These are phyloP conservation scores for Mallotus nudiflorus DNA, from an alignment of 345 rosid species.

Conservation along the genomic window DNA sequence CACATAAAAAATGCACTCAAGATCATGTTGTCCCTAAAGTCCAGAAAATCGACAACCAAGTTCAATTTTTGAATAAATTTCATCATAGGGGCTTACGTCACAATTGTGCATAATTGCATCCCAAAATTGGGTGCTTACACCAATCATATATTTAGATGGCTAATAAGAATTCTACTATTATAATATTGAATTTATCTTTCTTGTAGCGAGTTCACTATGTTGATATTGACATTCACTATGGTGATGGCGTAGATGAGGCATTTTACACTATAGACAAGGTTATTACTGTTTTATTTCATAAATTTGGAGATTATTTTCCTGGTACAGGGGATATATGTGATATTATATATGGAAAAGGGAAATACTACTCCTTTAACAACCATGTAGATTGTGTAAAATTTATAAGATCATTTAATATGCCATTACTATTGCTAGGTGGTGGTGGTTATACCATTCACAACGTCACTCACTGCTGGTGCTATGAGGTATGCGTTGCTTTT, in stretches of 20 bases:
- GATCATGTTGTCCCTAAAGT: too few species aligned
- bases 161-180: background rate
- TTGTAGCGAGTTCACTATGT: constrained; percentile 67
- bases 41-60: too few species aligned
- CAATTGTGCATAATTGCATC: too few species aligned
- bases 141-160: background rate
- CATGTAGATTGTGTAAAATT: constrained; percentile 72
- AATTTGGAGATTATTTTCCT: constrained; percentile 67
- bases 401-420: constrained; percentile 79
- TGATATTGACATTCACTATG: constrained; percentile 70
- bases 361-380: constrained; percentile 69
- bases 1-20: too few species aligned
- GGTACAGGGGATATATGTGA: constrained; percentile 65
- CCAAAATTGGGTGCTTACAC: too few species aligned
- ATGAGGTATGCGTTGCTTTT: constrained; percentile 43
- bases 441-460: constrained; percentile 76
- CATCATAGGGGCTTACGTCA: too few species aligned
- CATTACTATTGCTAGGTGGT: constrained; percentile 62
- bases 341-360: constrained; percentile 52
- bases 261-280: constrained; percentile 71
- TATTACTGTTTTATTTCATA: constrained; percentile 72
- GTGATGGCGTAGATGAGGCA: constrained; percentile 77
- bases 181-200: constrained; percentile 7
- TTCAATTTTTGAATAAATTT: too few species aligned
- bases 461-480: constrained; percentile 82